Percentiles rank a stretch among this genome's conserved stretches.
Evolutionary conservation across 805 yeast genomes (phyloP).

Genomic region (Saccharomycopsis sp.): DNA sequence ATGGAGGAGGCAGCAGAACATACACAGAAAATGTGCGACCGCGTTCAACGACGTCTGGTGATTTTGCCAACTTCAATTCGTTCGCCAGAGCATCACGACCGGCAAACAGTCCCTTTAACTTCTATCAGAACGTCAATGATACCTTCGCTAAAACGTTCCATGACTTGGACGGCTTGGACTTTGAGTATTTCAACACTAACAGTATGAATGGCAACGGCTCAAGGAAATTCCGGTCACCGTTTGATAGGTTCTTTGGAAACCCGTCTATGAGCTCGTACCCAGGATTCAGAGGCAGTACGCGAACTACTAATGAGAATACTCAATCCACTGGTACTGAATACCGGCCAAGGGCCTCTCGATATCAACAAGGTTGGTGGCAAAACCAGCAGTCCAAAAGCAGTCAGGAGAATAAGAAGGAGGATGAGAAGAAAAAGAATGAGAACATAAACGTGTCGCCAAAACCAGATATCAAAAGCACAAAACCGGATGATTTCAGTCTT

Average conservation of each 20-base stretch:
- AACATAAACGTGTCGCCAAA: background rate
- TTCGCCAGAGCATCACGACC: background rate
- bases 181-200: background rate
- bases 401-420: background rate
- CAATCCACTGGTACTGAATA: background rate
- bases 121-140: background rate
- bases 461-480: conserved; percentile 21
- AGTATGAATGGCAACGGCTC: too few species aligned
- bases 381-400: background rate
- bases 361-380: conserved; percentile 9
- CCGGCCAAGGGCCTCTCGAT: conserved; percentile 5
- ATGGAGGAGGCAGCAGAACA: background rate
- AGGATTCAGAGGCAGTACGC: background rate
- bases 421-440: background rate
- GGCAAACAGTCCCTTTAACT: background rate
- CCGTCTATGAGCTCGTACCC: background rate
- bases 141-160: background rate
- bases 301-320: background rate
- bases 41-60: background rate
- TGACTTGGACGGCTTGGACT: background rate
- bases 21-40: background rate
- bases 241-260: background rate
- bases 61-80: background rate
- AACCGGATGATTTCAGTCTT: conserved; percentile 26
- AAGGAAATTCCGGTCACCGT: too few species aligned